Percentiles rank a stretch among this genome's conserved stretches.
phyloP scores from a whole-genome alignment of 805 yeast species.

The Zygoascus tannicola region DNA sequence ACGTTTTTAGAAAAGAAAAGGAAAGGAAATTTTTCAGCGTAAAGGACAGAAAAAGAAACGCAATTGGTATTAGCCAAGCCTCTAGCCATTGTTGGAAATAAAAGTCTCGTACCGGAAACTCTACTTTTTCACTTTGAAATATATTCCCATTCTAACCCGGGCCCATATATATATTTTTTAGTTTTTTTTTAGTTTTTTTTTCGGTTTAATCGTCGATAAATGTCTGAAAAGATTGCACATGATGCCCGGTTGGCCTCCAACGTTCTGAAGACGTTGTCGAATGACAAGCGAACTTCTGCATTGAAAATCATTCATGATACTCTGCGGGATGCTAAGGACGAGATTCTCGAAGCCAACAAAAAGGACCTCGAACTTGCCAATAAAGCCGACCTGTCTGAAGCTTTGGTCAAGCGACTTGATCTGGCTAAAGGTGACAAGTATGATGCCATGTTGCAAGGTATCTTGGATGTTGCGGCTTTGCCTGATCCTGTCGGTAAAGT shows the following conservation, averaged over 20 bases:
- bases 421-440: slow-evolving; percentile 73
- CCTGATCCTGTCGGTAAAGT: slow-evolving; percentile 91
- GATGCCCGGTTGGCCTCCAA: slow-evolving; percentile 80
- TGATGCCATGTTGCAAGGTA: slow-evolving; percentile 91
- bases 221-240: slow-evolving; percentile 68
- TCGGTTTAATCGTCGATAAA: too few species aligned
- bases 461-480: slow-evolving; percentile 78
- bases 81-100: too few species aligned
- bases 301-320: slow-evolving; percentile 64
- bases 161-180: too few species aligned
- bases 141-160: too few species aligned
- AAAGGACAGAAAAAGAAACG: too few species aligned
- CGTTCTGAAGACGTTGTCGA: slow-evolving; percentile 63
- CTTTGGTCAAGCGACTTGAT: slow-evolving; percentile 79
- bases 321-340: slow-evolving; percentile 46
- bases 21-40: too few species aligned
- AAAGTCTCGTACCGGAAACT: too few species aligned
- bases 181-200: too few species aligned
- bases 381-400: slow-evolving; percentile 48
- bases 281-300: slow-evolving; percentile 66
- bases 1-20: too few species aligned
- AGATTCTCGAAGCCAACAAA: slow-evolving; percentile 63
- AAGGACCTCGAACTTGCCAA: slow-evolving; percentile 66
- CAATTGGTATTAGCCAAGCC: too few species aligned
- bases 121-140: too few species aligned